Base-by-base conservation (phyloP, 176 grass and related monocot species). In the Canna indica region DNA sequence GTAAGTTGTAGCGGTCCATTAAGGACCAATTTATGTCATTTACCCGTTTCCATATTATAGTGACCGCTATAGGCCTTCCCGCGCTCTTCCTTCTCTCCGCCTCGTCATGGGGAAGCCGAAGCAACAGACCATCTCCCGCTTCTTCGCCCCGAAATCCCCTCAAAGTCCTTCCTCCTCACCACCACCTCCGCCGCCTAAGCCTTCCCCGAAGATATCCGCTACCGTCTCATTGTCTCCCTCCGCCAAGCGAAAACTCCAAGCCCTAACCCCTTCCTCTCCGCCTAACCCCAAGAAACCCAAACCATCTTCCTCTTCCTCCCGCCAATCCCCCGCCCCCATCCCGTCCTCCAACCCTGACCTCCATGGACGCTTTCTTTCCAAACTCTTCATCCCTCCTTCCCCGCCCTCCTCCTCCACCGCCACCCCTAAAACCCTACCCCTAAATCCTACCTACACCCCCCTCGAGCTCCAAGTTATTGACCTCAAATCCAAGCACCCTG, bases 61-160 rank as follows among this genome's bases (percentile, higher is more conserved):
- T n/a, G n/a, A n/a, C n/a, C n/a, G n/a, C n/a, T n/a, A n/a, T n/a
- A n/a, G n/a, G n/a, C n/a, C 28, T n/a, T 63, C 77, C 11, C 80
- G 9, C 80, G 52, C 36, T 30, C 0, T 74, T 65, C 44, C 26
- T n/a, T 20, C 22, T 32, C 26, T n/a, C 14, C 22, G 13, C 32
- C 27, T 3, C 33, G 12, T 48, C 76, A 97, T 97, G 93, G 83
- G 86, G 36, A 97, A 97, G 74, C 81, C 83, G 18, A 97, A 91
- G 86, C 88, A 97, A 77, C 88, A 90, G 60, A 74, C 78, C 0
- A 83, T 92, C 72, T 97, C 86, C 46, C 88, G 88, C 74, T 90
- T 97, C 83, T 91, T 97, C 79, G 47, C 93, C 72, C 69, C 86
- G 25, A 87, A 87, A 70, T 71, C 88, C 25, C 41, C 58, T 1